A percentile compares a stretch with the other conserved stretches of the same genome.
Conservation (phyloP, 2,329 filamentous ascomycete genomes). For the Paecilomyces sp. region DNA sequence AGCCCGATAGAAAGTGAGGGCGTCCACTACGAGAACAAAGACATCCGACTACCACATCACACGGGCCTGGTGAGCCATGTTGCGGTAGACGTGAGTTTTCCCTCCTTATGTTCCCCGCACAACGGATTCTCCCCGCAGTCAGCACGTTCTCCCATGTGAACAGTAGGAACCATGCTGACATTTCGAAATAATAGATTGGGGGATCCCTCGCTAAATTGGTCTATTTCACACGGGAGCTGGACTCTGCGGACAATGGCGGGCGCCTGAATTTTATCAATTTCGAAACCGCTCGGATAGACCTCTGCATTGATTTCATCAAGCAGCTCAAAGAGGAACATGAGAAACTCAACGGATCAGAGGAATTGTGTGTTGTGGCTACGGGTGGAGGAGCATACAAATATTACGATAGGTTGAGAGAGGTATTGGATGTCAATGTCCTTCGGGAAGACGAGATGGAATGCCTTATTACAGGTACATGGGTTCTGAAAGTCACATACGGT, state of each 20-base stretch:
- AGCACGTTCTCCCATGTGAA: background rate
- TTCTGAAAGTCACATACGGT: background rate
- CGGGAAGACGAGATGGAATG: constrained; percentile 99
- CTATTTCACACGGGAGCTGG: constrained; percentile 86
- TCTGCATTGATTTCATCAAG: constrained; percentile 87
- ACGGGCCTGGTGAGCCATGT: constrained; percentile 94
- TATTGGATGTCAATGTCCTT: constrained; percentile 78
- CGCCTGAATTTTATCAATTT: constrained; percentile 93
- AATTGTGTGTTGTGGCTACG: constrained; percentile 88
- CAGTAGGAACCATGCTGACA: background rate
- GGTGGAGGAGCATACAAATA: constrained; percentile 95
- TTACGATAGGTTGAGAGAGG: constrained; percentile 81
- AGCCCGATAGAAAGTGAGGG: constrained; percentile 46
- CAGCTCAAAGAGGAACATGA: constrained; percentile 77
- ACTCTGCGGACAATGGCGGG: constrained; percentile 72
- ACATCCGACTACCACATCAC: constrained; percentile 94
- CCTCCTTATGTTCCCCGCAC: constrained; percentile 11
- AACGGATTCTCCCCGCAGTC: constrained; percentile 23
- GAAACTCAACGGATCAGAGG: constrained; percentile 64
- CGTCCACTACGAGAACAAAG: constrained; percentile 69
- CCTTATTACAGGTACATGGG: constrained; percentile 72
- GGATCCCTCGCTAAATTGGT: constrained; percentile 94
- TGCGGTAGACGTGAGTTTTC: constrained; percentile 73
- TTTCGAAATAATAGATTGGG: constrained; percentile 61
- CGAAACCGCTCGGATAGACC: constrained; percentile 89